Evolutionary conservation across 768 basidiomycete genomes (phyloP).

Genomic region (Hypholoma fasciculare): DNA sequence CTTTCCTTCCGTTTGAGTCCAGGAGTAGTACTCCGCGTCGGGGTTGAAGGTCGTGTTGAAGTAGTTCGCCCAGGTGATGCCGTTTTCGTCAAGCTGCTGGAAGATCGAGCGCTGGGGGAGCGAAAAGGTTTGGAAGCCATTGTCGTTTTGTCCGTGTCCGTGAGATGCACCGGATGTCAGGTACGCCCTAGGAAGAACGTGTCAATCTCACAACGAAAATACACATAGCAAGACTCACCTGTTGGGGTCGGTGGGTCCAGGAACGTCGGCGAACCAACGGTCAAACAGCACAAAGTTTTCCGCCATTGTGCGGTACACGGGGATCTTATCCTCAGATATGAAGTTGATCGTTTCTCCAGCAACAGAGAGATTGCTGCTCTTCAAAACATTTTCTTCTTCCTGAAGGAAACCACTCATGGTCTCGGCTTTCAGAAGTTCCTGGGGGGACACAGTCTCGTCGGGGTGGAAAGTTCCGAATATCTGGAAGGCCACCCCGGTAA

Average conservation of each 20-base stretch:
- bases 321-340: slow-evolving; percentile 20
- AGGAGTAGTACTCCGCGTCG: slow-evolving; percentile 23
- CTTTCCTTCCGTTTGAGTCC: slow-evolving; percentile 17
- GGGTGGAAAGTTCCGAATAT: slow-evolving; percentile 24
- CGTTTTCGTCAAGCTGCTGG: slow-evolving; percentile 22
- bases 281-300: slow-evolving; percentile 28
- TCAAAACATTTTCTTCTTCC: slow-evolving; percentile 21
- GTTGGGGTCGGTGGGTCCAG: slow-evolving; percentile 32
- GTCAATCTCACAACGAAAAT: not conserved
- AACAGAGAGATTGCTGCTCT: slow-evolving; percentile 10
- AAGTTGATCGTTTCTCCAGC: slow-evolving; percentile 28
- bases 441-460: slow-evolving; percentile 15
- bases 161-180: slow-evolving; percentile 27
- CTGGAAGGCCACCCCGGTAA: slow-evolving; percentile 25
- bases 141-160: slow-evolving; percentile 29
- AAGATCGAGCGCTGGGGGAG: slow-evolving; percentile 25
- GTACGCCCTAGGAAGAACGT: slow-evolving; percentile 10
- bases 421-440: not conserved
- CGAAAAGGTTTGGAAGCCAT: slow-evolving; percentile 13
- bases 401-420: slow-evolving; percentile 24
- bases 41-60: slow-evolving; percentile 22
- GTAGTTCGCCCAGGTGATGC: slow-evolving; percentile 28
- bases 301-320: slow-evolving; percentile 21
- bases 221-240: slow-evolving; percentile 8
- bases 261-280: slow-evolving; percentile 29